phyloP scores from a whole-genome alignment of 768 basidiomycete species.

The Termitomyces sp. region DNA sequence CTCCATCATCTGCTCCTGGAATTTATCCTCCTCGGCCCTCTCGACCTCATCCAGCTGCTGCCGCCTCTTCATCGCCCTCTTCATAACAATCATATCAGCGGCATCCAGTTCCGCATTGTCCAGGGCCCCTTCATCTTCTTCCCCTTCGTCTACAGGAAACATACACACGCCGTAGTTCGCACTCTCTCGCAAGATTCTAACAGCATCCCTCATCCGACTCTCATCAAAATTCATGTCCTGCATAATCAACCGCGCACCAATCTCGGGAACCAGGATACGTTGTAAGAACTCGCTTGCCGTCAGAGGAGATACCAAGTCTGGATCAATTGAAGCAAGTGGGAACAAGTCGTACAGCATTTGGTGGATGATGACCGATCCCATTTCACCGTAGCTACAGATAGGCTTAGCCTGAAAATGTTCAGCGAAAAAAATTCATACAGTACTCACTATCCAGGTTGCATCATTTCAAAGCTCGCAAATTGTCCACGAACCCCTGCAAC shows the following conservation, averaged over 20 bases:
- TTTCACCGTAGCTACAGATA: constrained; percentile 73
- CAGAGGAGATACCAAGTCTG: constrained; percentile 55
- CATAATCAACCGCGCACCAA: constrained; percentile 75
- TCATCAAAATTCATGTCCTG: constrained; percentile 55
- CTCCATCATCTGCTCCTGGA: constrained; percentile 9
- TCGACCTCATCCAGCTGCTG: constrained; percentile 45
- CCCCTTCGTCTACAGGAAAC: constrained; percentile 69
- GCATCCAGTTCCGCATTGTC: constrained; percentile 32
- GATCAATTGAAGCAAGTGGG: constrained; percentile 53
- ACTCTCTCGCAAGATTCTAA: constrained; percentile 65
- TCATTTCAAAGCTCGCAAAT: constrained; percentile 73
- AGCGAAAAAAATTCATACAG: background rate
- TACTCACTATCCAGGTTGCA: constrained; percentile 85
- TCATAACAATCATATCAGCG: constrained; percentile 49
- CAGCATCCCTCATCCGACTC: constrained; percentile 35
- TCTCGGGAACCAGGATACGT: constrained; percentile 86
- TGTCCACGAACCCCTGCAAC: constrained; percentile 68
- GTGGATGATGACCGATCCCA: constrained; percentile 76
- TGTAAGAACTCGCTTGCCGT: constrained; percentile 73
- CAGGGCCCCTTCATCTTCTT: constrained; percentile 29
- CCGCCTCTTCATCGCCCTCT: constrained; percentile 44
- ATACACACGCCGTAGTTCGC: constrained; percentile 79
- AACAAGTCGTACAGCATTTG: constrained; percentile 74
- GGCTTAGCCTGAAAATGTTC: background rate
- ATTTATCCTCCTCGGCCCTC: constrained; percentile 22